Base-by-base conservation (phyloP, 495 filamentous ascomycete genomes). In the Lichenothelia convexa region DNA sequence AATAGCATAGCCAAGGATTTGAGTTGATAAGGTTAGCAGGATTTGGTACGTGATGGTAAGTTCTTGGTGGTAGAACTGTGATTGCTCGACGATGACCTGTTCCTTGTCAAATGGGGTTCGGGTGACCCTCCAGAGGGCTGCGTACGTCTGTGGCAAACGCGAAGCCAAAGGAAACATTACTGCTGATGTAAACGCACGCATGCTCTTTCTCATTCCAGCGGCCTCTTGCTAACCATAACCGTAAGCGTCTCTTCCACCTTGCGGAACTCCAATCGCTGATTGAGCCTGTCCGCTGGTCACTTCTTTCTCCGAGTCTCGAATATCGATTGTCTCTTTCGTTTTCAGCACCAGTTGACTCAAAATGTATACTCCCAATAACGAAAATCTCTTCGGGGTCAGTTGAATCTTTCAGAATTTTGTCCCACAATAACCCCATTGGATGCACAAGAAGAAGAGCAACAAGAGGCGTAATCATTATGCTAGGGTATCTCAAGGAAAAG, bases 101-200 rank as follows among this genome's bases (percentile, higher is more conserved):
- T 11, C 15, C 13, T 38, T 11, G 21, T 9, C 2, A 29, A 13
- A 2, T 29, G 9, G 24, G 2, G 15, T 29, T 29, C 15, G 24
- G 24, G 24, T 29, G 24, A 29, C 15, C 24, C 15, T 29, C 9
- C 24, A 13, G 24, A 42, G 29, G 11, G 39, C 12, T 5, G 32
- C 60, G 39, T 45, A 65, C 71, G 55, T 83, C 78, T 23, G 78
- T 83, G 30, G 75, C 75, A 55, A 86, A 87, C 18, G 80, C 80
- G 58, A 87, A 87, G 0, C 80, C 81, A 48, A 87, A 87, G n/a
- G 80, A 81, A 19, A 87, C 79, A 54, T 87, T 87, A 56, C 81
- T 86, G 61, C 74, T 80, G 45, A 86, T 80, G 46, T 85, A 87
- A 37, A 87, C 78, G 53, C 80, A 87, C 35, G 70, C 75, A 56